Conservation (phyloP, 2,329 filamentous ascomycete species). For the Ophiostoma triangulosporum region DNA sequence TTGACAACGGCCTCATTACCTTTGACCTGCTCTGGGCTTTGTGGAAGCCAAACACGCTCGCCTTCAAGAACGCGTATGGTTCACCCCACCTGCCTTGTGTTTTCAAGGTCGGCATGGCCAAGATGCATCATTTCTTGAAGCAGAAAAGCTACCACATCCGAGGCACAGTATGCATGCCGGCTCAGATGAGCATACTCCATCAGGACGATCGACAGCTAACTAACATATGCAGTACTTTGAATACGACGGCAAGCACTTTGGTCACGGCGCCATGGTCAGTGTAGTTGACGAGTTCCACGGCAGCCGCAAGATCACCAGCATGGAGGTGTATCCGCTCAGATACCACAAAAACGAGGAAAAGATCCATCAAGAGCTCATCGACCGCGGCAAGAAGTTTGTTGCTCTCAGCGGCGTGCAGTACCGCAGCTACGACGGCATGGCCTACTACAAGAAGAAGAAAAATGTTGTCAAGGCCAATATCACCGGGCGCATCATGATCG, state of each 20-base stretch:
- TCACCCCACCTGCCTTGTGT: conserved; percentile 65
- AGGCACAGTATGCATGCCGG: conserved; percentile 40
- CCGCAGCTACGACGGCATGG: conserved; percentile 69
- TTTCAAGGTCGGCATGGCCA: conserved; percentile 68
- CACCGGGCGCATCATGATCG: conserved; percentile 79
- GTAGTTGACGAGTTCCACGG: conserved; percentile 71
- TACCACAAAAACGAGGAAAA: conserved; percentile 63
- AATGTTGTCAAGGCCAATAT: conserved; percentile 67
- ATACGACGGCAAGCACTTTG: conserved; percentile 78
- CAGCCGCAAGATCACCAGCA: conserved; percentile 65
- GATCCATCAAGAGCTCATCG: conserved; percentile 53
- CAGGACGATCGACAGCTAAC: no score
- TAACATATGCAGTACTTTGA: conserved; percentile 59
- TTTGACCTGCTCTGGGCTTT: conserved; percentile 82
- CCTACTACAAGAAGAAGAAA: conserved; percentile 72
- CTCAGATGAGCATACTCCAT: no score
- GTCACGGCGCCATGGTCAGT: conserved; percentile 58
- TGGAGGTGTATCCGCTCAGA: conserved; percentile 62
- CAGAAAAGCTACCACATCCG: conserved; percentile 68
- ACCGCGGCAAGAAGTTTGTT: conserved; percentile 76
- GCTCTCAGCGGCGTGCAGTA: conserved; percentile 72
- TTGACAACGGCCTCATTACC: conserved; percentile 72
- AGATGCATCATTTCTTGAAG: conserved; percentile 56
- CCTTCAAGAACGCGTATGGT: conserved; percentile 65
- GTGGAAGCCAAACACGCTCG: conserved; percentile 75